A percentile compares a stretch with the other conserved stretches of the same genome.
These are phyloP conservation scores for Mrakia gelida DNA, from an alignment of 768 basidiomycete species.

Conservation along the genomic window DNA sequence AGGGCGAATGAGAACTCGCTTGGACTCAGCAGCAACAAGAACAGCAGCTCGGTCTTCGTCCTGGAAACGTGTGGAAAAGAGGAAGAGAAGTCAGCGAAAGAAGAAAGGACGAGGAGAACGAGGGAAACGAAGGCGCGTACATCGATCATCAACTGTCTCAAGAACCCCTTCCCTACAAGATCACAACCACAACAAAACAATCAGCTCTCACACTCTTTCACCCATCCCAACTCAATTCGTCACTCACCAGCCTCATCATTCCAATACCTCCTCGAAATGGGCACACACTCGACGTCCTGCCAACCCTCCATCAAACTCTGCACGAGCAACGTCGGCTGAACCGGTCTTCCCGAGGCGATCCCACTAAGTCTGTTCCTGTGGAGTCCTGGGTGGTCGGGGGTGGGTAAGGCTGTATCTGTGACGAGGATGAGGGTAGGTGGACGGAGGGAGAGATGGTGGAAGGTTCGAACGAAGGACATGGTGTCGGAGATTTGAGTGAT, in stretches of 20 bases:
- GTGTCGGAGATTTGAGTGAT: constrained; percentile 78
- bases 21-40: constrained; percentile 70
- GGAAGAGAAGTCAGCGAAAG: constrained; percentile 58
- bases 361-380: constrained; percentile 48
- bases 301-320: constrained; percentile 72
- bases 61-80: constrained; percentile 70
- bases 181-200: too few species aligned
- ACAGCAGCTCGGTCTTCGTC: constrained; percentile 77
- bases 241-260: constrained; percentile 69
- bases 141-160: constrained; percentile 15
- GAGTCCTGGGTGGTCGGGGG: constrained; percentile 43
- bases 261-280: constrained; percentile 76
- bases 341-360: constrained; percentile 6
- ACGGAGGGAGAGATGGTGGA: constrained; percentile 59
- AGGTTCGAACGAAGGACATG: constrained; percentile 80
- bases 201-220: too few species aligned
- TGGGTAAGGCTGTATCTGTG: constrained; percentile 58
- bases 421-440: constrained; percentile 67
- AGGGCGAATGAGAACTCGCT: constrained; percentile 50
- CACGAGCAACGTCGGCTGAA: constrained; percentile 57
- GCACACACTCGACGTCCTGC: constrained; percentile 61
- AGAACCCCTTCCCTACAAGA: constrained; percentile 6
- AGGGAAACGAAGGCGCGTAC: constrained; percentile 14
- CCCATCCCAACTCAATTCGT: too few species aligned
- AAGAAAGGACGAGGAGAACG: constrained; percentile 2